phyloP scores from a whole-genome alignment of 768 basidiomycete genomes.

The Solioccasus polychromus region DNA sequence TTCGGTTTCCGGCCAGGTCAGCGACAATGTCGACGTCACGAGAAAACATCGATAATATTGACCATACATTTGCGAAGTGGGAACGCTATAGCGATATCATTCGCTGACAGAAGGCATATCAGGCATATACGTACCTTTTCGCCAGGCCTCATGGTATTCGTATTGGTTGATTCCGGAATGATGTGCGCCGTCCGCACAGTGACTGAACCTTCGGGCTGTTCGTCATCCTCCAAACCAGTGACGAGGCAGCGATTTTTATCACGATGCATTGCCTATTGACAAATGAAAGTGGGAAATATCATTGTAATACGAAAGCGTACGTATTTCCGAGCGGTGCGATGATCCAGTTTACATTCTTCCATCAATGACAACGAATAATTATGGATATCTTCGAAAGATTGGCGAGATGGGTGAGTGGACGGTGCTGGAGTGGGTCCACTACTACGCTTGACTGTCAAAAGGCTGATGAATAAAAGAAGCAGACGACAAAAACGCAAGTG shows the following conservation, averaged over 20 bases:
- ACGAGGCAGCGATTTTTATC: constrained; percentile 1
- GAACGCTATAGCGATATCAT: background rate
- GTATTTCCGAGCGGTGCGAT: background rate
- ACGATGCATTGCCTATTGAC: background rate
- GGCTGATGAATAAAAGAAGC: background rate
- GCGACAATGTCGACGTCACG: background rate
- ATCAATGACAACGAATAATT: background rate
- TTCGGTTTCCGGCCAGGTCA: background rate
- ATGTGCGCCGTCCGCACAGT: background rate
- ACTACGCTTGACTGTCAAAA: background rate
- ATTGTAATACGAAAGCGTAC: background rate
- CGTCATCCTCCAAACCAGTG: background rate
- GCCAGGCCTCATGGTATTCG: background rate
- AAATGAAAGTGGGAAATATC: background rate
- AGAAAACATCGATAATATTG: background rate
- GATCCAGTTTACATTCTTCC: background rate
- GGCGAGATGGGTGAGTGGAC: background rate
- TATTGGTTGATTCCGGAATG: background rate
- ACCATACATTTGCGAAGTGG: too few species aligned
- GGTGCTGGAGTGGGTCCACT: background rate
- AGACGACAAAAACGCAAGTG: background rate
- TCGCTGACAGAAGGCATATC: background rate
- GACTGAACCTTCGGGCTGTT: background rate
- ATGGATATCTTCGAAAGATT: background rate
- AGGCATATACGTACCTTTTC: background rate